Evolutionary conservation across 805 yeast species (phyloP).

Genomic region (Wickerhamiella azyma): DNA sequence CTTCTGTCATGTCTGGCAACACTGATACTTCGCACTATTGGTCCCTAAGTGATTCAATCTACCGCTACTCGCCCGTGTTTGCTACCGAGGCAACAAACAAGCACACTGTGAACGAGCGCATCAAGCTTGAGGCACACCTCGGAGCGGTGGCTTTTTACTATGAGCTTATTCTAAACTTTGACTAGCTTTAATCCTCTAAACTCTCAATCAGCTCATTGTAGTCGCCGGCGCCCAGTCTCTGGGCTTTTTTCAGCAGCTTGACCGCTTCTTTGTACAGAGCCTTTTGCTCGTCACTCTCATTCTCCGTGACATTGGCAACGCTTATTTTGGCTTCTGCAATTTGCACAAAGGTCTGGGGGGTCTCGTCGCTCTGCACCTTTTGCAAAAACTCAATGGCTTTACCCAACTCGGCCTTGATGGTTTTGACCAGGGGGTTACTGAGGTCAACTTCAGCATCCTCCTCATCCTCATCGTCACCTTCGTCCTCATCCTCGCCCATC

Average conservation of each 20-base stretch:
- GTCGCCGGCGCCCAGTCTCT: constrained; percentile 26
- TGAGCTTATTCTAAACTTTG: constrained; percentile 4
- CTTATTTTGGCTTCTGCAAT: constrained; percentile 78
- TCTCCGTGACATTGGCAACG: constrained; percentile 57
- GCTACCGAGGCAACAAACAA: constrained; percentile 16
- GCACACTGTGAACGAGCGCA: constrained; percentile 7
- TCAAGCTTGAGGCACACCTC: neutral
- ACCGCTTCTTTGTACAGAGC: constrained; percentile 57
- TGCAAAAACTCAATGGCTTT: constrained; percentile 45
- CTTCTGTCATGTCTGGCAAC: constrained; percentile 52
- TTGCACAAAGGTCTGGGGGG: constrained; percentile 69
- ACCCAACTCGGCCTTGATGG: constrained; percentile 25
- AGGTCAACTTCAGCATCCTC: constrained; percentile 8
- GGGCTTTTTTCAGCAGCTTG: constrained; percentile 47
- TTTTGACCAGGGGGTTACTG: constrained; percentile 22
- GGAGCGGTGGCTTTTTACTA: constrained; percentile 5
- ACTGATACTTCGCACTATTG: constrained; percentile 61
- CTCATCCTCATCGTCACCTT: constrained; percentile 10
- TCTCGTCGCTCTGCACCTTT: constrained; percentile 52
- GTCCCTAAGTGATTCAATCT: constrained; percentile 46
- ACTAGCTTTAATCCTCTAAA: constrained; percentile 15
- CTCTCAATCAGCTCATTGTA: constrained; percentile 27
- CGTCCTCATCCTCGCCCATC: constrained; percentile 15
- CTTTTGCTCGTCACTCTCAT: constrained; percentile 57
- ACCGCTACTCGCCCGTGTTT: constrained; percentile 39